phyloP scores from a whole-genome alignment of 2,329 filamentous ascomycete species.

The Diaporthe sp. region DNA sequence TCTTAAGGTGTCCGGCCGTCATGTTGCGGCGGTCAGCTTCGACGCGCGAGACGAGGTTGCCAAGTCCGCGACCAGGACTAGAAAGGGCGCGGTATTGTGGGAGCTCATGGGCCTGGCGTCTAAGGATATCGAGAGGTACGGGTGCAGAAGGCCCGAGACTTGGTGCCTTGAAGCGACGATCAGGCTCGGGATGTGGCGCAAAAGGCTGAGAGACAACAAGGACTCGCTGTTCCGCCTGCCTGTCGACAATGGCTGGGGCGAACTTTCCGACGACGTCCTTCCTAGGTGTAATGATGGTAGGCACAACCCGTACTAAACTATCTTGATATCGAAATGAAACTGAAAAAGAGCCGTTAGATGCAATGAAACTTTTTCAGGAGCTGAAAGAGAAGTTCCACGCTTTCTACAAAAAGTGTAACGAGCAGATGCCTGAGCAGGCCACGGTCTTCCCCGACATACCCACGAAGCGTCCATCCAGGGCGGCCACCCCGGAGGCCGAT shows the following conservation, averaged over 20 bases:
- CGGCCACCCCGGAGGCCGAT: background rate
- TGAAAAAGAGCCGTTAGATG: background rate
- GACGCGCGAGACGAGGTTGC: background rate
- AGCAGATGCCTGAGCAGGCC: slow-evolving; percentile 4
- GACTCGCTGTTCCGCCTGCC: background rate
- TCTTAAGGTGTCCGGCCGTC: background rate
- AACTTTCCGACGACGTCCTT: background rate
- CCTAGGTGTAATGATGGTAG: background rate
- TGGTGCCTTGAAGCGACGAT: background rate
- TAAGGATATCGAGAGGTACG: background rate
- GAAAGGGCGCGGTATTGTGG: slow-evolving; percentile 3
- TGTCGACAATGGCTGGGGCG: background rate
- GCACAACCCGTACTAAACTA: background rate
- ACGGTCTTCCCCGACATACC: background rate
- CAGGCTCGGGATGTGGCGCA: background rate
- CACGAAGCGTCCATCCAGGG: background rate
- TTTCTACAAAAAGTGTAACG: background rate
- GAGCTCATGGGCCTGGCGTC: slow-evolving; percentile 7
- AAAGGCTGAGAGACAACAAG: background rate
- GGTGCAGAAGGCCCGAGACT: background rate
- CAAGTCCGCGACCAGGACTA: background rate
- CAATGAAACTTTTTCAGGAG: slow-evolving; percentile 4
- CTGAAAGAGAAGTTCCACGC: background rate
- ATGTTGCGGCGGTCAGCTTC: background rate
- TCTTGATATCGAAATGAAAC: background rate